Evolutionary conservation across 1,284 basidiomycete genomes (phyloP), one percentile per base, ranked within the genome.

Genomic region (Fomitopsis schrenkii): DNA sequence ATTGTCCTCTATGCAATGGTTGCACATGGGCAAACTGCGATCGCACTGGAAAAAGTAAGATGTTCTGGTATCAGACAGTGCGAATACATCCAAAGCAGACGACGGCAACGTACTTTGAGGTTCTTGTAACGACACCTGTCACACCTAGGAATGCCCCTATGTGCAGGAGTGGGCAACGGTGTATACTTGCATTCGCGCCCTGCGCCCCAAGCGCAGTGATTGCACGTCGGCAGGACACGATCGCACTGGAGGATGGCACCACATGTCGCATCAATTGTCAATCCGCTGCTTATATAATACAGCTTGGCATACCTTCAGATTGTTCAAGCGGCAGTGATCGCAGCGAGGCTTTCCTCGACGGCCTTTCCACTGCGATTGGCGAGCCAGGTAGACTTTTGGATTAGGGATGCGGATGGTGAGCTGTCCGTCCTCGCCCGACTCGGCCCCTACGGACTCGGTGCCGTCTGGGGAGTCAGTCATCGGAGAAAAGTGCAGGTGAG

Each of bases 131-230:
- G 85, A 73, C 86, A 90, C 57, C 83, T 79, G 76, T 89, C 87
- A 62, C 88, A 90, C 59, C 87, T 78, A 42, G 88, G 87, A 64
- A 90, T 88, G 28, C 88, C 87, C 62, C 88, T 80, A 71, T 90
- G 87, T 45, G 87, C 87, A 45, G 87, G 88, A 12, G 87, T 89
- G 12, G 86, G 87, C 45, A 88, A 72, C 55, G 87, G 87, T 17
- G 88, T 89, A 70, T 90, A 90, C 71, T 80, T 83, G 73, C 87
- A 90, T 63, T 87, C 84, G 64, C 80, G 77, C 15, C 82, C 80
- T 60, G 79, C 79, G 10, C 80, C 79, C 83, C 83, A 87, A n/a
- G 82, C 79, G 63, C 87, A 90, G 68, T 89, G 83, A 67, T 88
- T 88, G 70, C 87, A 90, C n/a, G 80, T 80, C 46, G 87, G 87